Evolutionary conservation across 345 rosid genomes (phyloP).

Genomic region (Iberis pinnata): DNA sequence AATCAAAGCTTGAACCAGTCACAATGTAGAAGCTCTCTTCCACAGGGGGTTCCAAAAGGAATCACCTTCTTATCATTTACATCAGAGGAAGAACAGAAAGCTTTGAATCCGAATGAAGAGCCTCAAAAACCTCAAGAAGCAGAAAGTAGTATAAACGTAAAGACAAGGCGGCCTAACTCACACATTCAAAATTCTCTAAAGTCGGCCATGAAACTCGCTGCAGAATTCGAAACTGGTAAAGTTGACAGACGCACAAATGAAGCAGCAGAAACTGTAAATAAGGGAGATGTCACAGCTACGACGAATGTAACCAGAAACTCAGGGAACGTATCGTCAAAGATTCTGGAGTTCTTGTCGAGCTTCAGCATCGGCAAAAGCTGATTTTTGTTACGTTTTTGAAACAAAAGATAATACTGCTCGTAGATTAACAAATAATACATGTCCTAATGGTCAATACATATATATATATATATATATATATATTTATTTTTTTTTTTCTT

Average conservation of each 20-base stretch:
- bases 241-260: slow-evolving; percentile 24
- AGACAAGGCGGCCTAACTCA: slow-evolving; percentile 31
- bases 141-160: slow-evolving; percentile 23
- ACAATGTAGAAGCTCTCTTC: slow-evolving; percentile 8
- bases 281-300: slow-evolving; percentile 14
- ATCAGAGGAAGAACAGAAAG: slow-evolving; percentile 23
- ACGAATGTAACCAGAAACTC: slow-evolving; percentile 20
- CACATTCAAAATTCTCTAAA: slow-evolving; percentile 41
- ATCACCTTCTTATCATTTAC: slow-evolving; percentile 14
- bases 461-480: too few relatives aligned
- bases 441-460: too few relatives aligned
- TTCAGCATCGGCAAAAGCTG: too few relatives aligned
- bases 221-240: slow-evolving; percentile 47
- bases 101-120: too few relatives aligned
- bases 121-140: slow-evolving; percentile 30
- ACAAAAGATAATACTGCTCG: too few relatives aligned
- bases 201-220: slow-evolving; percentile 56
- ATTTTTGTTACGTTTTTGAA: too few relatives aligned
- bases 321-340: slow-evolving; percentile 40
- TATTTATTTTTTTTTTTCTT: too few relatives aligned
- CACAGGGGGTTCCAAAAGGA: slow-evolving; percentile 19
- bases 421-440: too few relatives aligned
- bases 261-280: slow-evolving; percentile 13
- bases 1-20: slow-evolving; percentile 19
- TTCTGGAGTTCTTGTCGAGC: slow-evolving; percentile 51